Evolutionary conservation across 2,329 filamentous ascomycete genomes (phyloP), one percentile per base, ranked within the genome.

Genomic region (Penicillium sp.): DNA sequence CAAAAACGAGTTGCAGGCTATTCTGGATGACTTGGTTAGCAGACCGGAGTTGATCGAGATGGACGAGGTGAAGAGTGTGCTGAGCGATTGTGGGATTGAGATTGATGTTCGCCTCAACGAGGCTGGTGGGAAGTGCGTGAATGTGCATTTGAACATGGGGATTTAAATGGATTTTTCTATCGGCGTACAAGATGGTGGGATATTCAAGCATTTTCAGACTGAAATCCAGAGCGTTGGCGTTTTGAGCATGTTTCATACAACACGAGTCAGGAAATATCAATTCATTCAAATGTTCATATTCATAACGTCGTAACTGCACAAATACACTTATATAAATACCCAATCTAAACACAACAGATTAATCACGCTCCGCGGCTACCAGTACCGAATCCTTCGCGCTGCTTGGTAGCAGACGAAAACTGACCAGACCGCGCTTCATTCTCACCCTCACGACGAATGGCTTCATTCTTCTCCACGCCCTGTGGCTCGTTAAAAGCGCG

Each of bases 401-500:
- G 54, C 48, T 62, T 63, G 0, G 60, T 63, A 20, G 52, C 53
- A n/a, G 47, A 40, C 24, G 58, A 18, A 56, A 74, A 70, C n/a
- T 65, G 52, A 1, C 70, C 67, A 12, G 68, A 59, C 16, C 54
- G 61, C 9, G 73, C 67, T 61, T 75, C 71, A 9, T 61, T 58
- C 52, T 72, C 68, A 1, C 74, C 74, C 30, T 66, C 63, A 9
- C 64, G 59, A 1, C 71, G 68, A 61, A 76, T 72, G 8, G 62
- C 65, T 16, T 71, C 64, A 55, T 77, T 75, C 58, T 69, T 69
- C 14, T 61, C 63, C 1, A 65, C 69, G 5, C 71, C 68, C 26
- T 75, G 66, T 2, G 66, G 55, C 20, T 71, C 66, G 26, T 72
- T 68, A 60, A 75, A 74, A 5, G 70, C 63, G 52, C 67, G 64